Percentiles rank a stretch among this genome's conserved stretches.
Conservation (phyloP, 164 flowering plant genomes). For the Berberis vulgaris region DNA sequence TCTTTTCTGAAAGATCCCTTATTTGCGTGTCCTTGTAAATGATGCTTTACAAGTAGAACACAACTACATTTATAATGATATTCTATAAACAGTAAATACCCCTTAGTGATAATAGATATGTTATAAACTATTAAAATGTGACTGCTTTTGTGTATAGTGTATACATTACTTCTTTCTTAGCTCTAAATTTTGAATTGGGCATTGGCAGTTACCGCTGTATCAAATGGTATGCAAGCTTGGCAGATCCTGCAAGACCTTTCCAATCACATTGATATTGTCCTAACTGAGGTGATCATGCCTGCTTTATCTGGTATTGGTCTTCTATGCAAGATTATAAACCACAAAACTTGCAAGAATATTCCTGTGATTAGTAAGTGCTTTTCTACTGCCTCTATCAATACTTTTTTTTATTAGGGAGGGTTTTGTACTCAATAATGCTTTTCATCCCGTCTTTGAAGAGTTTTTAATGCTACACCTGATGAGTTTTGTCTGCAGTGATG, state of each 20-base stretch:
- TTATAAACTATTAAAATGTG: too few species aligned
- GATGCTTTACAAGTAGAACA: too few species aligned
- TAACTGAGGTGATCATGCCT: conserved; percentile 78
- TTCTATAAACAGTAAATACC: too few species aligned
- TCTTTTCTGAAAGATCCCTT: too few species aligned
- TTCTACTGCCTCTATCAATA: conserved; percentile 3
- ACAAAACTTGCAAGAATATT: conserved; percentile 51
- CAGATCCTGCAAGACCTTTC: conserved; percentile 44
- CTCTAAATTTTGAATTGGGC: not conserved
- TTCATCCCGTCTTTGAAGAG: too few species aligned
- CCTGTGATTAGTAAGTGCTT: conserved; percentile 78
- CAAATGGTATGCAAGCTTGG: conserved; percentile 86
- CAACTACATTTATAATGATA: too few species aligned
- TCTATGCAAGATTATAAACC: conserved; percentile 63
- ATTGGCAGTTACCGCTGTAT: conserved; percentile 47
- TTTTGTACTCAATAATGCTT: too few species aligned
- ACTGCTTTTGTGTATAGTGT: too few species aligned
- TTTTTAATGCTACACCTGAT: too few species aligned
- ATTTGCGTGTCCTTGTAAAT: too few species aligned
- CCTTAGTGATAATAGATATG: too few species aligned
- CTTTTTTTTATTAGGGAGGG: not conserved
- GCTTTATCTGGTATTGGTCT: conserved; percentile 62
- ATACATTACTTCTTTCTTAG: too few species aligned
- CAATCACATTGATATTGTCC: conserved; percentile 56
- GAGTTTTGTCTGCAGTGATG: conserved; percentile 51